phyloP scores from a whole-genome alignment of 768 basidiomycete species.

The Favolaschia claudopus region DNA sequence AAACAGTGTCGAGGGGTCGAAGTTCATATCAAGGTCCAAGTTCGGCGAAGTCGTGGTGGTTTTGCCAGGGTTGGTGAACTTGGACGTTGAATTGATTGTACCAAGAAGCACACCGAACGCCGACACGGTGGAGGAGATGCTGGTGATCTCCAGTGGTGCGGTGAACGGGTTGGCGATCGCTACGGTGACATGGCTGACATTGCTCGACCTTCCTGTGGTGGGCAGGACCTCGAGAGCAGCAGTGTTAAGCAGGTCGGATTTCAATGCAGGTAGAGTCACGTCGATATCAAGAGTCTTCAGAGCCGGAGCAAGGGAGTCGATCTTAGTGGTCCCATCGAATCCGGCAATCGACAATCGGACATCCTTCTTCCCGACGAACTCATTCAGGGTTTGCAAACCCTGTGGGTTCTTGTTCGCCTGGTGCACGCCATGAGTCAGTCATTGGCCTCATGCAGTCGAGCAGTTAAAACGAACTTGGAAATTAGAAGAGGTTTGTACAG shows the following conservation, averaged over 20 bases:
- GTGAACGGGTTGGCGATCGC: slow-evolving; percentile 74
- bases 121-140: slow-evolving; percentile 65
- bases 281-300: slow-evolving; percentile 66
- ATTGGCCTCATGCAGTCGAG: too few relatives aligned
- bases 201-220: slow-evolving; percentile 67
- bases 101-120: slow-evolving; percentile 70
- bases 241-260: slow-evolving; percentile 59
- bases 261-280: slow-evolving; percentile 66
- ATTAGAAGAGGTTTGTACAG: slow-evolving; percentile 53
- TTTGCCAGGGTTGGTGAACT: slow-evolving; percentile 62
- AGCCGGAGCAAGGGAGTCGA: slow-evolving; percentile 65
- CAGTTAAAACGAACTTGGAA: slow-evolving; percentile 49
- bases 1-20: slow-evolving; percentile 73
- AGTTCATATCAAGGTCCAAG: slow-evolving; percentile 70
- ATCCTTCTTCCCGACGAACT: slow-evolving; percentile 72
- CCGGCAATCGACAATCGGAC: slow-evolving; percentile 65
- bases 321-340: slow-evolving; percentile 64
- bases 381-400: slow-evolving; percentile 67
- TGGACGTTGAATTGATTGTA: slow-evolving; percentile 58
- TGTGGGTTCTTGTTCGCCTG: slow-evolving; percentile 68
- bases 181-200: slow-evolving; percentile 72
- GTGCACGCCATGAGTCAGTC: slow-evolving; percentile 10
- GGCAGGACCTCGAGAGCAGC: slow-evolving; percentile 68
- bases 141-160: slow-evolving; percentile 61
- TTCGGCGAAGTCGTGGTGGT: slow-evolving; percentile 62